Evolutionary conservation across 805 yeast genomes (phyloP), one percentile per base, ranked within the genome.

Genomic region (Ogataea salicorniae): DNA sequence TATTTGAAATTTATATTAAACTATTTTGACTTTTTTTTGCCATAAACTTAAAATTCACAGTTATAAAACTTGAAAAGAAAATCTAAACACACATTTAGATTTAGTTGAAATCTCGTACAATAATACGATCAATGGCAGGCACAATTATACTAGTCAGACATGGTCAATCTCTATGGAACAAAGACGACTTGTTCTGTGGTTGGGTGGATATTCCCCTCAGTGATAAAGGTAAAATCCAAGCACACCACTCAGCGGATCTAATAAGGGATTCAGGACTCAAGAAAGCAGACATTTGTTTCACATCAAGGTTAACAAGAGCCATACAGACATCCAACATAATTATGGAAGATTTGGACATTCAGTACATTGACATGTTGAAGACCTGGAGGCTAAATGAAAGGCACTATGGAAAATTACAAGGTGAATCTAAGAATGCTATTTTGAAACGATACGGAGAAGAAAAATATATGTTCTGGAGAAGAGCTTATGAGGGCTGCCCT

Each of bases 371-470:
- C 39, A 78, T 81, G 48, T 68, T 76, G 58, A 81, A 87, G 68
- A 74, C 84, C 5, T 86, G 92, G 92, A 76, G 92, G 68, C 68
- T 86, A 59, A 86, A 86, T 67, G 95, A 86, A 66, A 78, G 95
- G 67, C 95, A 86, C 69, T 86, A 86, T 69, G 95, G 95, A 51
- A 79, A 80, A 39, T 75, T 87, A 69, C 94, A 86, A 69, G 95
- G 95, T 43, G 77, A 79, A 60, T 78, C 84, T 54, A 87, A 87
- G 68, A 83, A 81, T 34, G 78, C 78, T 39, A 78, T 87, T 31
- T 68, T 85, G 58, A 70, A 74, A 54, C 69, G 77, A 57, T 83
- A 80, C 63, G 95, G 95, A 38, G 72, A 80, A 58, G 85, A 83
- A 53, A 71, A 84, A 67, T 87, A 83, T 70, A 85, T 83, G 81